Evolutionary conservation across 257 asterid species (phyloP).

Genomic region (Prunella vulgaris): DNA sequence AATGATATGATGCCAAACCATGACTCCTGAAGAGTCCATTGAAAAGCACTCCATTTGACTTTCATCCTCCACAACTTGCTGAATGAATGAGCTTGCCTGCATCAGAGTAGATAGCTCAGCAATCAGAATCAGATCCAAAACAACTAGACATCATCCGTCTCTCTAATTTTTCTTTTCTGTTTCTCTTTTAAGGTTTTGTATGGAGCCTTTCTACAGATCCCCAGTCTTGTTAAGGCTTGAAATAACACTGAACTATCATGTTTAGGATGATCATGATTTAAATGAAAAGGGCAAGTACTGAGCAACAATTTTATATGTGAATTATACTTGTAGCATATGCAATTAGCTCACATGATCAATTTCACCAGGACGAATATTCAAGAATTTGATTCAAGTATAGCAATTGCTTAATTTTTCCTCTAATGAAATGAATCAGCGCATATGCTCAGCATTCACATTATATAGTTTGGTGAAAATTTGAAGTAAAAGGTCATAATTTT

Average conservation of each 20-base stretch:
- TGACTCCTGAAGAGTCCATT: slow-evolving; percentile 34
- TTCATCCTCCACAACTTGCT: slow-evolving; percentile 79
- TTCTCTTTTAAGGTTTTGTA: not conserved
- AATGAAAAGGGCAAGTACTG: too few relatives aligned
- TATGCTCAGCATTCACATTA: not conserved
- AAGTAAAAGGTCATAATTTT: not conserved
- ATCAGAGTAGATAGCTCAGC: slow-evolving; percentile 19
- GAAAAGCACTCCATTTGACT: slow-evolving; percentile 82
- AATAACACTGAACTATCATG: not conserved
- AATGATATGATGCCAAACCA: slow-evolving; percentile 56
- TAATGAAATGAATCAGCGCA: not conserved
- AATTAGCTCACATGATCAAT: too few relatives aligned
- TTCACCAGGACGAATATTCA: too few relatives aligned
- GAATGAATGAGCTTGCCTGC: slow-evolving; percentile 64
- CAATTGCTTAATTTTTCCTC: not conserved
- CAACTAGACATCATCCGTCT: not conserved
- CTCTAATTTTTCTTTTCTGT: not conserved
- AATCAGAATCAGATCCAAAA: not conserved
- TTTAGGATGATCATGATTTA: too few relatives aligned
- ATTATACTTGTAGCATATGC: too few relatives aligned
- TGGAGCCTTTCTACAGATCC: not conserved
- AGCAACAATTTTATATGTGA: too few relatives aligned
- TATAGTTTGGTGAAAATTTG: not conserved
- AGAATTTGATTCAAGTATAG: too few relatives aligned
- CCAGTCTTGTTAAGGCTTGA: not conserved